A percentile compares a stretch with the other conserved stretches of the same genome.
phyloP scores from a whole-genome alignment of 805 yeast genomes.

The Metschnikowia hibisci region DNA sequence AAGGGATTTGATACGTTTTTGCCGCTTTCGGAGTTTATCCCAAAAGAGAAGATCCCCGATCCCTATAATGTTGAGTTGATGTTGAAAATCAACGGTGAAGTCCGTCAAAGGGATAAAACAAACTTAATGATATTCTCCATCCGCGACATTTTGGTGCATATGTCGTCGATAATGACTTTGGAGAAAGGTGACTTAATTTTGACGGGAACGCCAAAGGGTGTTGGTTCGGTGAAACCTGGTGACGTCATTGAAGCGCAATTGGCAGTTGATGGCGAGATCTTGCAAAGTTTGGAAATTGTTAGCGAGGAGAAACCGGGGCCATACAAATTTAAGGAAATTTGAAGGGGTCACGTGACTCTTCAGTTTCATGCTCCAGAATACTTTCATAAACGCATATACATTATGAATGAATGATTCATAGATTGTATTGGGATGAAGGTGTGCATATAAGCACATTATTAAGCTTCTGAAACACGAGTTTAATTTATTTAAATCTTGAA shows the following conservation, averaged over 20 bases:
- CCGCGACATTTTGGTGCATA: slow-evolving; percentile 70
- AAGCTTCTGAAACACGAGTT: too few species aligned
- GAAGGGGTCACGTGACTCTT: too few species aligned
- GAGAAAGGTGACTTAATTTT: slow-evolving; percentile 86
- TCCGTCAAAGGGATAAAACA: slow-evolving; percentile 71
- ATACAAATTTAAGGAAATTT: slow-evolving; percentile 34
- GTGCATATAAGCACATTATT: too few species aligned
- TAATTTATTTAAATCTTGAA: too few species aligned
- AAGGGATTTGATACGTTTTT: slow-evolving; percentile 96
- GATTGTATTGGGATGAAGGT: too few species aligned
- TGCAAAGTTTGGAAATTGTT: slow-evolving; percentile 48
- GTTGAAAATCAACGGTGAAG: slow-evolving; percentile 65
- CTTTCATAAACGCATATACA: too few species aligned
- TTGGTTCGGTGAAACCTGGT: slow-evolving; percentile 79
- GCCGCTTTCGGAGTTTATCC: slow-evolving; percentile 76
- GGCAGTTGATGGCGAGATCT: slow-evolving; percentile 48
- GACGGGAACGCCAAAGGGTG: slow-evolving; percentile 98
- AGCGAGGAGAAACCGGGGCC: slow-evolving; percentile 53
- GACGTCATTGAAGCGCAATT: slow-evolving; percentile 69
- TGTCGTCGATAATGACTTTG: slow-evolving; percentile 87
- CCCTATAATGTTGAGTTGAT: slow-evolving; percentile 67
- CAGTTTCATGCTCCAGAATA: too few species aligned
- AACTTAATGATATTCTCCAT: slow-evolving; percentile 84
- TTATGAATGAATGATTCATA: too few species aligned
- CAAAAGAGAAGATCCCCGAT: slow-evolving; percentile 61